Base-by-base conservation (phyloP, 2,329 filamentous ascomycete genomes). In the Paecilomyces formosus region DNA sequence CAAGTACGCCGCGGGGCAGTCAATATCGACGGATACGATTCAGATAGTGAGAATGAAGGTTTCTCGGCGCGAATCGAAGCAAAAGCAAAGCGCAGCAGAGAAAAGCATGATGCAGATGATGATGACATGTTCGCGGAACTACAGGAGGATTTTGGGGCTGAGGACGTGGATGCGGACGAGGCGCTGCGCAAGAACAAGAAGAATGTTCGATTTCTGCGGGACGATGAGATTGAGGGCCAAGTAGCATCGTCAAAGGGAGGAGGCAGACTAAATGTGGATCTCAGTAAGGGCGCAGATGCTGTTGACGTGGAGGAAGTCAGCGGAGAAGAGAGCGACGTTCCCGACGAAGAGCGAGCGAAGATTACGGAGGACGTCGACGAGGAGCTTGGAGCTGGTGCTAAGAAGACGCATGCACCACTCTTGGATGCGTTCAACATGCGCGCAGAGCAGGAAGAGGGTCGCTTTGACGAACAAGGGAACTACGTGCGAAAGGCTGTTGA, bases 391-490 rank as follows among this genome's bases (percentile, higher is more conserved):
- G 88, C 90, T 1, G 94, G 94, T 13, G 89, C 89, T 1, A 88
- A 95, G 66, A 97, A 97, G 78, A 89, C 87, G 67, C 91, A 97
- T 73, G 94, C 94, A 1, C 94, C 94, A 1, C 90, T 94, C 72
- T 82, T 99, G 5, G 94, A 97, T 73, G 93, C 93, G 2, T 99
- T 99, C 81, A 97, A 99, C 70, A 89, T 99, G 81, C 86, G 85
- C 60, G 79, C 84, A 12, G 94, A 99, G 73, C 87, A 95, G 72
- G 92, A 97, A 69, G 93, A 97, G 65, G 94, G 94, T 1, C 83
- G 86, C 11, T 99, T 97, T 68, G 94, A 99, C 71, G 89, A 94
- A 65, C 79, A 87, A 1, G 93, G 93, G 9, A 99, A 97, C 73
- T 99, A 87, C 71, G 85, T 99, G 52, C 86, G 94, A 58, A 95